Conservation (phyloP, 768 basidiomycete species). For the Leccinum variicolor region DNA sequence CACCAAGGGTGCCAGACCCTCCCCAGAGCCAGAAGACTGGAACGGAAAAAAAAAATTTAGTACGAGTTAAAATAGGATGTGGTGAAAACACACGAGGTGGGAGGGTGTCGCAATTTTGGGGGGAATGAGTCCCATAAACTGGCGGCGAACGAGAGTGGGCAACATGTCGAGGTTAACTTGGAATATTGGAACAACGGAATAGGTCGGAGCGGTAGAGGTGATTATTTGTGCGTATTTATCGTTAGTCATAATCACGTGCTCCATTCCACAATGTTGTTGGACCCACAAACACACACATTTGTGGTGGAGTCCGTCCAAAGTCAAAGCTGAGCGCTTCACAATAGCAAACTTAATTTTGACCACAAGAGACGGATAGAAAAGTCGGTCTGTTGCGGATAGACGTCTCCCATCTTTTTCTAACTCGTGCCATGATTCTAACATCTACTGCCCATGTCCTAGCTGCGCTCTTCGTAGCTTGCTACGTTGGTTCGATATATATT, state of each 20-base stretch:
- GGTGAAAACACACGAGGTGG: constrained; percentile 57
- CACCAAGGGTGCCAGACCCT: constrained; percentile 79
- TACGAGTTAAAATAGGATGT: not conserved
- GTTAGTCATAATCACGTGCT: constrained; percentile 16
- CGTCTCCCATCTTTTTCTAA: not conserved
- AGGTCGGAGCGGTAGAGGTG: constrained; percentile 13
- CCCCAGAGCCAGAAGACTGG: constrained; percentile 79
- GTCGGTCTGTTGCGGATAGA: constrained; percentile 4
- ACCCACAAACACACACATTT: constrained; percentile 8
- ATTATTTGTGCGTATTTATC: constrained; percentile 18
- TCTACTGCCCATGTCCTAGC: constrained; percentile 52
- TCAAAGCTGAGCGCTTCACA: not conserved
- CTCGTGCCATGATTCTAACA: constrained; percentile 25
- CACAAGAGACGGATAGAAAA: constrained; percentile 10
- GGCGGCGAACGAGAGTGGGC: constrained; percentile 79
- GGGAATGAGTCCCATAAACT: constrained; percentile 82
- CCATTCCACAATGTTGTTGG: constrained; percentile 1
- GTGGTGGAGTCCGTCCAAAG: not conserved
- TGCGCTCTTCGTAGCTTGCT: constrained; percentile 55
- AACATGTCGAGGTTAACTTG: constrained; percentile 52
- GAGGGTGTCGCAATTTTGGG: constrained; percentile 94
- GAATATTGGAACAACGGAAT: constrained; percentile 10
- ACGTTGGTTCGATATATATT: constrained; percentile 84
- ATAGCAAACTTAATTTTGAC: not conserved
- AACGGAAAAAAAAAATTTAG: constrained; percentile 14